Percentiles rank a stretch among this genome's conserved stretches.
Conservation (phyloP, 2,329 filamentous ascomycete species). For the Aspergillus candidus region DNA sequence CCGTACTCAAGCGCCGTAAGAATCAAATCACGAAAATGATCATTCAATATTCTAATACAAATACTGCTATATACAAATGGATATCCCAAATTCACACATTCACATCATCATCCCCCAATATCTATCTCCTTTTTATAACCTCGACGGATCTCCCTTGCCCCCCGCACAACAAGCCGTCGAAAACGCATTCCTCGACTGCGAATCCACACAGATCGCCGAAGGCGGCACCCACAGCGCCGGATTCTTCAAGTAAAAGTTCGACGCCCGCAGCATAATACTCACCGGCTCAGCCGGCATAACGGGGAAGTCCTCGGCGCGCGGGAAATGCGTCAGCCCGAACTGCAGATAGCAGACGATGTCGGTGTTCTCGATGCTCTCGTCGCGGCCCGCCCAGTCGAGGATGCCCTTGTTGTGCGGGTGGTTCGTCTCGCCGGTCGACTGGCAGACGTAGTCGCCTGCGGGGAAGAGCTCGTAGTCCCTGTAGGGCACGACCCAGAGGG, state of each 20-base stretch:
- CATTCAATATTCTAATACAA: too few relatives aligned
- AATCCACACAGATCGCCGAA: conserved; percentile 5
- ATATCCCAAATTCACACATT: too few relatives aligned
- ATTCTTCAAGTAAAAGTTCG: conserved; percentile 56
- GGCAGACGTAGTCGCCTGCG: conserved; percentile 56
- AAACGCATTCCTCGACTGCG: neutral
- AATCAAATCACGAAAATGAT: too few relatives aligned
- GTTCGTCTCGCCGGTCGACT: conserved; percentile 43
- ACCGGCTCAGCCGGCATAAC: conserved; percentile 56
- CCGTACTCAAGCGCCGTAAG: too few relatives aligned
- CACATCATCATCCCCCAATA: too few relatives aligned
- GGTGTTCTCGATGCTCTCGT: conserved; percentile 49
- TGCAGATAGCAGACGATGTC: conserved; percentile 55
- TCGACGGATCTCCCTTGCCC: neutral
- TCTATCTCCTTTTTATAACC: too few relatives aligned
- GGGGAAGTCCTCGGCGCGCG: conserved; percentile 49
- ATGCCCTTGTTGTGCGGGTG: conserved; percentile 43
- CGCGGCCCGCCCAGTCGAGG: conserved; percentile 32
- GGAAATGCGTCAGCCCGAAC: conserved; percentile 53
- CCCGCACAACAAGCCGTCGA: neutral
- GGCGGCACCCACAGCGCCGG: conserved; percentile 54
- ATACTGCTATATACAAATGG: too few relatives aligned
- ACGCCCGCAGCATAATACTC: conserved; percentile 52
- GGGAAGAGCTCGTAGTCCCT: conserved; percentile 55
- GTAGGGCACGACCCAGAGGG: conserved; percentile 54